Evolutionary conservation across 148 eudicot genomes (phyloP), one percentile per base, ranked within the genome.

Genomic region (Vaccinium vitisidaea): DNA sequence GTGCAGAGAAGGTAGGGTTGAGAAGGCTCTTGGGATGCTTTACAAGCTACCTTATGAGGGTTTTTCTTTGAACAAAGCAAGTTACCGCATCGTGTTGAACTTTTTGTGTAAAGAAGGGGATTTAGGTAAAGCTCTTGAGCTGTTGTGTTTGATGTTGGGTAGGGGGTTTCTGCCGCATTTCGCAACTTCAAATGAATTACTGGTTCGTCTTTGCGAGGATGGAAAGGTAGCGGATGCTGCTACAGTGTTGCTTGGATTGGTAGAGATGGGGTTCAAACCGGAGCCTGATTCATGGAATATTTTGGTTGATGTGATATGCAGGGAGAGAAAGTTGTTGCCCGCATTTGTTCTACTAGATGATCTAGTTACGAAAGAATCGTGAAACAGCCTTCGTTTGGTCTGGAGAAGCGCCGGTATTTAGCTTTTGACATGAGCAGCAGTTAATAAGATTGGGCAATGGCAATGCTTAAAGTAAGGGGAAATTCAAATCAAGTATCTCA

Each of bases 121-220:
- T 82, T 81, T 91, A 73, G 92, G 90, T 32, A 94, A 94, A 81
- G 94, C 95, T 21, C 74, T 84, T 13, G 87, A 87, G 83, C 84
- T 97, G 84, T 76, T 97, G 84, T 86, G 87, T 84, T 88, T 97
- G 86, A 97, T 97, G 99, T 84, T 93, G 81, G 88, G 88, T 74
- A 90, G 99, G 85, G 95, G 98, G 10, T 91, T 95, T 85, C 79
- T 92, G 74, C 99, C 99, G 61, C 99, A 97, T 90, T 88, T 92
- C 79, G 92, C 92, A 4, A 93, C 99, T 46, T 96, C 99, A 21
- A 96, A 95, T 83, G 92, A 92, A 84, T 15, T 93, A 49, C 82
- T 96, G 85, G 91, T 91, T 86, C 90, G 75, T 23, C 83, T 97
- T 59, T 97, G 98, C 87, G 92, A 91, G 86, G 86, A 83, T 52